These are phyloP conservation scores for Neltuma alba DNA, from an alignment of 306 rosid genomes.

Conservation along the genomic window DNA sequence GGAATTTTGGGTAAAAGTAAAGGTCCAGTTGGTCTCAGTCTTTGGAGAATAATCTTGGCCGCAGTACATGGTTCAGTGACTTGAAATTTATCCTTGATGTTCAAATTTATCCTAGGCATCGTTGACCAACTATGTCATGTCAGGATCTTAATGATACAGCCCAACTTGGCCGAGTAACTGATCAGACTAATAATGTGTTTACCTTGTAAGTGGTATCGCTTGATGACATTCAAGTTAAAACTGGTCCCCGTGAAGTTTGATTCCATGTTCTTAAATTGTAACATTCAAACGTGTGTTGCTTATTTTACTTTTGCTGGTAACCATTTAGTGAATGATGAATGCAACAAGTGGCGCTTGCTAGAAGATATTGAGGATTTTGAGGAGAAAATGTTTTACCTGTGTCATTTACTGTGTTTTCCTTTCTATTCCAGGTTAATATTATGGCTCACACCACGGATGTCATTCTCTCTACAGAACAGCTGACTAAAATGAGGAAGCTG, in stretches of 20 bases:
- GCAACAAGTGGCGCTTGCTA: slow-evolving; percentile 5
- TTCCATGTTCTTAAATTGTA: not conserved
- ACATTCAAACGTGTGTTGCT: not conserved
- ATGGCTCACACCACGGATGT: slow-evolving; percentile 78
- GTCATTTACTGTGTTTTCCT: slow-evolving; percentile 29
- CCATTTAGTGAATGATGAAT: not conserved
- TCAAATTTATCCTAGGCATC: not conserved
- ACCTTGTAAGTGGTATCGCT: slow-evolving; percentile 14
- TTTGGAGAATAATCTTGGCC: not conserved
- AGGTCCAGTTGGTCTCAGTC: not conserved
- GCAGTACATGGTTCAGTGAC: not conserved
- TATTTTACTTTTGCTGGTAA: not conserved
- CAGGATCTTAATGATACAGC: not conserved
- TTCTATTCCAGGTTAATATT: slow-evolving; percentile 75
- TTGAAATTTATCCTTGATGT: not conserved
- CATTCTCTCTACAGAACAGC: slow-evolving; percentile 77
- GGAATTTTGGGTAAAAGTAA: not conserved
- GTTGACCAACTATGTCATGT: slow-evolving; percentile 12
- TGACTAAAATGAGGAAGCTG: slow-evolving; percentile 64
- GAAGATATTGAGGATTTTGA: not conserved
- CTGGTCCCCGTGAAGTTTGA: slow-evolving; percentile 10
- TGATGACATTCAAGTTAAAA: slow-evolving; percentile 4
- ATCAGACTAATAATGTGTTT: not conserved
- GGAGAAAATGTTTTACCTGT: slow-evolving; percentile 25
- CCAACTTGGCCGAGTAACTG: slow-evolving; percentile 21